These are phyloP conservation scores for Lactuca saligna DNA, from an alignment of 129 eudicot species.

Conservation along the genomic window DNA sequence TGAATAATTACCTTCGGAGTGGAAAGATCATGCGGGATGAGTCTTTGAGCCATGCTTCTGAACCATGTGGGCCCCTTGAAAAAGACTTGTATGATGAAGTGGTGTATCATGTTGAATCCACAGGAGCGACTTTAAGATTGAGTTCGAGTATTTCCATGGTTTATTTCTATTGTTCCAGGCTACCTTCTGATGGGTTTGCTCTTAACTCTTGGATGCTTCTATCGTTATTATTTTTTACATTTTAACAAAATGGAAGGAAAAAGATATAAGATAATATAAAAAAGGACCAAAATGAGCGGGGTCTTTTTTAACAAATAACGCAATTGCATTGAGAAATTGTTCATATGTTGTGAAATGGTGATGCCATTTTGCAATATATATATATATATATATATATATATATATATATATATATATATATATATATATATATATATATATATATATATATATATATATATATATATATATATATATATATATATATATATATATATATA, in stretches of 20 bases:
- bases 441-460: too few relatives aligned
- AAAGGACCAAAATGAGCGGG: too few relatives aligned
- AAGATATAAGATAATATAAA: too few relatives aligned
- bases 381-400: too few relatives aligned
- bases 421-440: too few relatives aligned
- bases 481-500: too few relatives aligned
- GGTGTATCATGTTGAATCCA: constrained; percentile 57
- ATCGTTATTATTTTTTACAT: constrained; percentile 34
- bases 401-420: too few relatives aligned
- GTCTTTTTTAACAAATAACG: too few relatives aligned
- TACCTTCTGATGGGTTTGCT: constrained; percentile 86
- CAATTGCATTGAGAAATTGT: too few relatives aligned
- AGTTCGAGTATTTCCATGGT: constrained; percentile 65
- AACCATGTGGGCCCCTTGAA: constrained; percentile 65
- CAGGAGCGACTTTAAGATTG: constrained; percentile 71
- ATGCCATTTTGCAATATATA: too few relatives aligned
- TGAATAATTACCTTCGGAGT: constrained; percentile 55
- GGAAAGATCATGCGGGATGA: constrained; percentile 70
- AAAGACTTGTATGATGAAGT: constrained; percentile 38
- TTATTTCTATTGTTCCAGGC: constrained; percentile 77
- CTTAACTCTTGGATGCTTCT: neutral
- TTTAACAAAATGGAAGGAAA: constrained; percentile 44
- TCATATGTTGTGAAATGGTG: too few relatives aligned
- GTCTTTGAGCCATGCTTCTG: constrained; percentile 57
- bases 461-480: too few relatives aligned